Conservation (phyloP, 78 protist genomes). For the Diacronema lutheri region DNA sequence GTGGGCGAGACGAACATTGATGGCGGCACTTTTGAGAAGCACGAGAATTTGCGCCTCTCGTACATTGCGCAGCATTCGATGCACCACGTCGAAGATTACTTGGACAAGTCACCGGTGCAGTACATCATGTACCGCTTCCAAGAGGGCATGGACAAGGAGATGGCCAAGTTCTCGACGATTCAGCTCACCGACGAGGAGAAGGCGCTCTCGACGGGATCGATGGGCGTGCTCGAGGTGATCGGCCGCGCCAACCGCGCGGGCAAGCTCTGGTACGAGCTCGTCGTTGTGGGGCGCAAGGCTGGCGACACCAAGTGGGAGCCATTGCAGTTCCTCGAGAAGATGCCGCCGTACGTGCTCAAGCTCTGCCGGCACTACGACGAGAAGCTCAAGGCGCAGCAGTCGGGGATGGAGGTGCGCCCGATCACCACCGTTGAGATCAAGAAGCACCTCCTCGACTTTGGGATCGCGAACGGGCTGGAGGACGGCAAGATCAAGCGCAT, state of each 20-base stretch:
- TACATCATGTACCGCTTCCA: slow-evolving; percentile 2
- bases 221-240: neutral
- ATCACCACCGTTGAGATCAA: slow-evolving; percentile 27
- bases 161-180: neutral
- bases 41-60: slow-evolving; percentile 9
- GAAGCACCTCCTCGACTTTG: slow-evolving; percentile 32
- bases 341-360: slow-evolving; percentile 22
- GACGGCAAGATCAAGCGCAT: slow-evolving; percentile 15
- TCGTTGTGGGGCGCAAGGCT: neutral
- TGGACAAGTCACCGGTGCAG: neutral
- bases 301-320: slow-evolving; percentile 10
- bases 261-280: neutral
- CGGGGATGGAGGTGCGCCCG: slow-evolving; percentile 26
- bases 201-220: neutral
- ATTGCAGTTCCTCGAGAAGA: neutral
- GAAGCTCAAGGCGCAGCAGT: slow-evolving; percentile 16
- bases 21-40: slow-evolving; percentile 11
- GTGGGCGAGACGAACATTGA: slow-evolving; percentile 18
- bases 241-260: neutral
- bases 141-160: slow-evolving; percentile 28
- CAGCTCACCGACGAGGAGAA: neutral
- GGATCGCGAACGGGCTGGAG: neutral
- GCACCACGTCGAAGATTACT: slow-evolving; percentile 41
- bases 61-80: slow-evolving; percentile 46
- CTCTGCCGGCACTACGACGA: slow-evolving; percentile 30